Evolutionary conservation across 1,284 basidiomycete species (phyloP).

Genomic region (Taiwanofungus camphoratus): DNA sequence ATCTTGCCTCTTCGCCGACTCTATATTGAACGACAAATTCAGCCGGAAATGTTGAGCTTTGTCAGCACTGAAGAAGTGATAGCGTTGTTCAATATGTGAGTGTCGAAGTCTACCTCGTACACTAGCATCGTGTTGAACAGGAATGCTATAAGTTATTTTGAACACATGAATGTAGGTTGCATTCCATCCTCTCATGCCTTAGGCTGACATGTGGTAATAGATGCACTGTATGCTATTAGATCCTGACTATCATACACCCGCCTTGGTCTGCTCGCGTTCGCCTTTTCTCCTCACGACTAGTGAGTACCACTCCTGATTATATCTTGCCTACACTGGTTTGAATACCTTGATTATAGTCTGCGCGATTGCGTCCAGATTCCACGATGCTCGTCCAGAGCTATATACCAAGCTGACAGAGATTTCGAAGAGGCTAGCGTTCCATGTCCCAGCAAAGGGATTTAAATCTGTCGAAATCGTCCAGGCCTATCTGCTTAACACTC

Average conservation of each 20-base stretch:
- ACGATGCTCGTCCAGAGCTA: constrained; percentile 78
- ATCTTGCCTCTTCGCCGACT: constrained; percentile 80
- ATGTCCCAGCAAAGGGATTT: constrained; percentile 79
- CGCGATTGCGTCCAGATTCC: constrained; percentile 90
- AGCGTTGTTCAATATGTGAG: constrained; percentile 88
- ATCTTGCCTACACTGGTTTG: constrained; percentile 3
- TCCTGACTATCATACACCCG: constrained; percentile 84
- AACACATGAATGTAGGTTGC: constrained; percentile 63
- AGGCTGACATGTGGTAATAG: constrained; percentile 31
- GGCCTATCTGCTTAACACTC: constrained; percentile 76
- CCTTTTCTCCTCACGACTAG: constrained; percentile 91
- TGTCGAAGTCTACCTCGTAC: constrained; percentile 33
- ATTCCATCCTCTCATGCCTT: constrained; percentile 11
- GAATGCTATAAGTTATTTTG: constrained; percentile 82
- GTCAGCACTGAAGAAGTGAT: constrained; percentile 81
- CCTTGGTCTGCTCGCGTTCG: constrained; percentile 85
- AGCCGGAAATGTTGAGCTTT: constrained; percentile 87
- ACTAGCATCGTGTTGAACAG: no score
- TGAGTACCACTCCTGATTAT: constrained; percentile 37
- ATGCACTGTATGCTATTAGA: constrained; percentile 75
- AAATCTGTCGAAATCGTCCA: constrained; percentile 96
- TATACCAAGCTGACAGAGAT: constrained; percentile 78
- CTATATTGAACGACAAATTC: constrained; percentile 85
- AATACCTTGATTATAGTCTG: constrained; percentile 55
- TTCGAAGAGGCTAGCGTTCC: constrained; percentile 89